These are phyloP conservation scores for Trametes sanguinea DNA, from an alignment of 768 basidiomycete genomes.

Conservation along the genomic window DNA sequence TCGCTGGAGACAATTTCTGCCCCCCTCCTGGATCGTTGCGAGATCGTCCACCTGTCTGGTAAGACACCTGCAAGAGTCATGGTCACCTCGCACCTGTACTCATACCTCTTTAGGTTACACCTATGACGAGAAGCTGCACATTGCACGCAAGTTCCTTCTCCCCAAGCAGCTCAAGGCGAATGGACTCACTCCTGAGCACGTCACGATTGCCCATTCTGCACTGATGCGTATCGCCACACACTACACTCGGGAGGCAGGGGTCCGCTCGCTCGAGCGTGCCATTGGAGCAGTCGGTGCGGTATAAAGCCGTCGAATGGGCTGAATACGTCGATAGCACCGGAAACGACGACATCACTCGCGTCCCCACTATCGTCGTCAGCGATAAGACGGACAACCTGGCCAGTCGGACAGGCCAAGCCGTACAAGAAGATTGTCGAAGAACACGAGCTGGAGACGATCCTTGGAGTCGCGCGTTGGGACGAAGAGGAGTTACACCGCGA, in stretches of 20 bases:
- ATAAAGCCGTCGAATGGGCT: slow-evolving; percentile 91
- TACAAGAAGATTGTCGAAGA: slow-evolving; percentile 67
- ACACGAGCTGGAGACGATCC: slow-evolving; percentile 77
- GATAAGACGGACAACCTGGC: slow-evolving; percentile 19
- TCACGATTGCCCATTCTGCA: slow-evolving; percentile 69
- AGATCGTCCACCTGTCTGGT: slow-evolving; percentile 82
- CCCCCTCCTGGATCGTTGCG: slow-evolving; percentile 87
- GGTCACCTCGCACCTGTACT: neutral
- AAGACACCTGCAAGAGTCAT: slow-evolving; percentile 13
- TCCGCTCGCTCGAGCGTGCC: slow-evolving; percentile 85
- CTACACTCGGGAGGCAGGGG: slow-evolving; percentile 91
- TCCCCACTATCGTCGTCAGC: neutral
- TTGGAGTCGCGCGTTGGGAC: slow-evolving; percentile 81
- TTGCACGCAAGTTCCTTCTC: slow-evolving; percentile 82
- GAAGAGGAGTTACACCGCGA: slow-evolving; percentile 78
- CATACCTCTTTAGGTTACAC: slow-evolving; percentile 60
- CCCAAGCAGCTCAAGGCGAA: slow-evolving; percentile 87
- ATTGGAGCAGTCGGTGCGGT: slow-evolving; percentile 88
- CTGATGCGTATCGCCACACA: slow-evolving; percentile 71
- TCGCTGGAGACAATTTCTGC: slow-evolving; percentile 85
- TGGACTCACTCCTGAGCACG: slow-evolving; percentile 61
- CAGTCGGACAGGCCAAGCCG: slow-evolving; percentile 28
- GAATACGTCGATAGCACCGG: slow-evolving; percentile 51
- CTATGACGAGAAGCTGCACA: slow-evolving; percentile 89
- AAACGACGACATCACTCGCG: slow-evolving; percentile 12